These are phyloP conservation scores for Rhododendron molle DNA, from an alignment of 148 eudicot species.

Conservation along the genomic window DNA sequence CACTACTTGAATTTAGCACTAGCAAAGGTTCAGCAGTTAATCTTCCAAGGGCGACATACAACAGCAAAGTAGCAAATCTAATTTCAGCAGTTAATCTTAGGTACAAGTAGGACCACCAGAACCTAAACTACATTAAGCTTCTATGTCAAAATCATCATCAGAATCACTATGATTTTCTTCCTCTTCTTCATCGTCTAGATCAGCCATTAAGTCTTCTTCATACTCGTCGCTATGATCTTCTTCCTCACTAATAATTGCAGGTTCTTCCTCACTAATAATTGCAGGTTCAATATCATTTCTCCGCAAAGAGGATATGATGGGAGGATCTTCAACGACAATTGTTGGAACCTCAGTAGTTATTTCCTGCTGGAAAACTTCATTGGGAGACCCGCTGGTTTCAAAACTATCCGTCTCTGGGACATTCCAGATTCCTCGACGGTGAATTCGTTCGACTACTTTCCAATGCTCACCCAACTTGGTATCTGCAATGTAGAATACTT, in stretches of 20 bases:
- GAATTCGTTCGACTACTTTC: not conserved
- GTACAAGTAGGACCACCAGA: too few relatives aligned
- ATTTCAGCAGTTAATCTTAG: too few relatives aligned
- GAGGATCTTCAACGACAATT: not conserved
- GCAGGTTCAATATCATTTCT: not conserved
- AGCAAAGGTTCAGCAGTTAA: too few relatives aligned
- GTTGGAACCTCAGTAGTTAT: not conserved
- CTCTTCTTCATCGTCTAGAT: too few relatives aligned
- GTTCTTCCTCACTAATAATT: not conserved
- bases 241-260: too few relatives aligned
- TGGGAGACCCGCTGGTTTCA: not conserved
- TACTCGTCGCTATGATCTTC: not conserved
- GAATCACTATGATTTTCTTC: too few relatives aligned
- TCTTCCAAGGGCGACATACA: too few relatives aligned
- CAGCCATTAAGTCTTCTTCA: too few relatives aligned
- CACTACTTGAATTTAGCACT: too few relatives aligned
- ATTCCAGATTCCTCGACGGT: not conserved
- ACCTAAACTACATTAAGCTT: too few relatives aligned
- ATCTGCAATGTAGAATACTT: not conserved
- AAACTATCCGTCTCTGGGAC: not conserved
- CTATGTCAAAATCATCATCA: too few relatives aligned
- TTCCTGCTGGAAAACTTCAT: conserved; percentile 2
- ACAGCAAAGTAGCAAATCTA: too few relatives aligned
- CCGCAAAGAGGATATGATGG: not conserved
- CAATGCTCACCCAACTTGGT: not conserved